Evolutionary conservation across 768 basidiomycete species (phyloP), one percentile per base, ranked within the genome.

Genomic region (Solioccasus polychromus): DNA sequence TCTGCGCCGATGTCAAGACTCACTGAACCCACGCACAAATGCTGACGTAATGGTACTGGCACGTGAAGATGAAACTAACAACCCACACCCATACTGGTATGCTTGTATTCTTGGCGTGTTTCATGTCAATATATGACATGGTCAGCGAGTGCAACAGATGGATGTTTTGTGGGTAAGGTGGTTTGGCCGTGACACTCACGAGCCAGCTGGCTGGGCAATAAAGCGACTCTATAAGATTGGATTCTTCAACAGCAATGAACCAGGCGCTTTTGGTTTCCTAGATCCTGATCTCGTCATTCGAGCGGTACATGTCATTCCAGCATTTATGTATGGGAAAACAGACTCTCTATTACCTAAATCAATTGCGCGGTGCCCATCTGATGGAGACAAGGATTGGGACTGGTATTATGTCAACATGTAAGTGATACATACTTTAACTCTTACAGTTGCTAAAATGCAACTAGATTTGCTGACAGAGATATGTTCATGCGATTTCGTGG

Each of bases 1-100:
- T 23, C 47, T 66, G 7, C 39, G 43, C 6, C 44, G 19, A 20
- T 39, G 26, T 1, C 71, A 75, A 45, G 75, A 79, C 47, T 47
- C 61, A 0, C 54, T 78, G 42, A 74, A 75, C 35, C 65, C 69
- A 9, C 35, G 52, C 0, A 69, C 59, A 0, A 62, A 72, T 9
- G 29, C 60, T 1, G 59, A 74, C 28, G 41, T 78, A 17, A 72
- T 76, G 67, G 53, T 71, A 3, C 59, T 66, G 1, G 36, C 64
- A 8, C 42, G 47, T 1, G 47, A 51, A 3, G 67, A 75, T 28
- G 39, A 41, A 1, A 24, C 0, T 3, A 35, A 48, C 1, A 61
- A 74, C 25, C 67, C 68, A 0, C 68, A 76, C 25, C 69, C 68
- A 0, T 75, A 66, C 31, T 71, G 67, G 69, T 76, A 76, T 19